A percentile compares a stretch with the other conserved stretches of the same genome.
Evolutionary conservation across 768 basidiomycete species (phyloP).

Genomic region (Lentinula sp.): DNA sequence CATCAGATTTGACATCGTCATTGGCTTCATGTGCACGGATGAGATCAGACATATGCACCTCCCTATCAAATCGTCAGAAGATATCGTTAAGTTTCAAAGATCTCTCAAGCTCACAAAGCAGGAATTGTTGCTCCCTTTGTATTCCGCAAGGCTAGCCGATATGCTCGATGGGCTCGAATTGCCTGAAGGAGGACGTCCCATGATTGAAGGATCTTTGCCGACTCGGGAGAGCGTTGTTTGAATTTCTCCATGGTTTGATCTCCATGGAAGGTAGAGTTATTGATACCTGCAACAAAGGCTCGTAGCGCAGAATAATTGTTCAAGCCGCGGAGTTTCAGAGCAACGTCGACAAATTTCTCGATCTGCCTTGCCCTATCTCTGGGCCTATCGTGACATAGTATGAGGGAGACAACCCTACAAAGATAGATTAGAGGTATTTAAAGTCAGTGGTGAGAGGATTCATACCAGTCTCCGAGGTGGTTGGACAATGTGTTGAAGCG

Average conservation of each 20-base stretch:
- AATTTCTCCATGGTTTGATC: conserved; percentile 74
- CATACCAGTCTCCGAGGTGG: conserved; percentile 78
- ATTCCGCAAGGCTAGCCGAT: conserved; percentile 81
- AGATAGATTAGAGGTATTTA: conserved; percentile 1
- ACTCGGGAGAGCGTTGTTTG: conserved; percentile 57
- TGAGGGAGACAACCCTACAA: conserved; percentile 81
- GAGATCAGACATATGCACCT: conserved; percentile 87
- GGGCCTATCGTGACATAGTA: conserved; percentile 79
- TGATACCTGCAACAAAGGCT: conserved; percentile 92
- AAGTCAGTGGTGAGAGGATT: conserved; percentile 5
- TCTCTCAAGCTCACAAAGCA: conserved; percentile 49
- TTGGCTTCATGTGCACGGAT: conserved; percentile 86
- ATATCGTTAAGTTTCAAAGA: conserved; percentile 5
- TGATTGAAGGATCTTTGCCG: conserved; percentile 71
- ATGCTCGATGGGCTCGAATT: conserved; percentile 80
- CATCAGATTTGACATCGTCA: conserved; percentile 58
- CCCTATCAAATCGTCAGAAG: conserved; percentile 38
- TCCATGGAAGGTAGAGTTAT: conserved; percentile 72
- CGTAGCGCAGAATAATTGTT: conserved; percentile 94
- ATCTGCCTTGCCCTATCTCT: conserved; percentile 74
- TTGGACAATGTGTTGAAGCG: conserved; percentile 74
- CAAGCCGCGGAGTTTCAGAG: conserved; percentile 66
- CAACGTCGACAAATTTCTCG: conserved; percentile 85
- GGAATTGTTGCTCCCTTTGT: conserved; percentile 87
- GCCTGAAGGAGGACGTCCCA: conserved; percentile 84